Base-by-base conservation (phyloP, 1,284 basidiomycete genomes). In the Boletus calvinii region DNA sequence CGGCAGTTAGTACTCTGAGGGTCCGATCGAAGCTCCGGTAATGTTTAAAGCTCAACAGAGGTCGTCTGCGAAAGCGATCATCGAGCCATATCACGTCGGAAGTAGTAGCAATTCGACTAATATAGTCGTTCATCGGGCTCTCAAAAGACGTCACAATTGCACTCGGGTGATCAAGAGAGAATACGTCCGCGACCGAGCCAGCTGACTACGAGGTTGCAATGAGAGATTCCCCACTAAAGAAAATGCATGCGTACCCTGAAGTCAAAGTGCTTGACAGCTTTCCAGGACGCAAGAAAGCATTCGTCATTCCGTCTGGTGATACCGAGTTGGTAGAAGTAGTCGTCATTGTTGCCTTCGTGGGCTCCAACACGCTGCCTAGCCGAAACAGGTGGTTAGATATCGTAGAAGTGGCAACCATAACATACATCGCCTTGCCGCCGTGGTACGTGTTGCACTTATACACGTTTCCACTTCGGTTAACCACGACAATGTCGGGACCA, bases 1-100 rank as follows among this genome's bases (percentile, higher is more conserved):
- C 58, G 13, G 77, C 62, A 5, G 76, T 81, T 2, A 69, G 59
- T 0, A 73, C 63, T 45, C 70, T 67, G 15, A 90, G 72, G 2
- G 78, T 79, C 18, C 79, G 76, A 62, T 90, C 87, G 42, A 72
- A 77, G 37, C 76, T 70, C n/a, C 87, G 74, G 45, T 75, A 69
- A 64, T 91, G 88, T 53, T 75, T 79, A 59, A 79, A 78, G 7
- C 76, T 78, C 10, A 90, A 59, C 2, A 90, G 59, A 15, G 87
- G 85, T 53, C 71, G 78, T 20, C 63, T 64, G 12, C 77, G 65
- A 61, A 74, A 77, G 30, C 87, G 78, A 36, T 75, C 69, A 59
- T 91, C 88, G 29, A 90, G 62, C 86, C 86, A 90, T 13, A 85
- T 54, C 18, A 90, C 61, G 42, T 84, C 75, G 2, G 68, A 72